These are phyloP conservation scores for Globisporangium cederbergense DNA, from an alignment of 352 stramenopile species.

Conservation along the genomic window DNA sequence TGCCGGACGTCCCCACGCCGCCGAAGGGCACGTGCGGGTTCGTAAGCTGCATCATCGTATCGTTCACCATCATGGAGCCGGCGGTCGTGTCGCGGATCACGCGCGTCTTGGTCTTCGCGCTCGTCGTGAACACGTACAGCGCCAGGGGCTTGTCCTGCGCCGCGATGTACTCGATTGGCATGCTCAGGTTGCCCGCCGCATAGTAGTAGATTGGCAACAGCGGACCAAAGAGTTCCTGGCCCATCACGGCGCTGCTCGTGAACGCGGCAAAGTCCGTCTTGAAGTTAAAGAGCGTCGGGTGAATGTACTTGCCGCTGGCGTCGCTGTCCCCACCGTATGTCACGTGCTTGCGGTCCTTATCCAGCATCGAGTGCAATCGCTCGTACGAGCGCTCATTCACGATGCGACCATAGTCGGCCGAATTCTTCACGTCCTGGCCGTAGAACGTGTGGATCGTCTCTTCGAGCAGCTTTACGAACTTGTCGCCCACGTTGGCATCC, in stretches of 20 bases:
- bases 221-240: conserved; percentile 96
- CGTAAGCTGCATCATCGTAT: conserved; percentile 71
- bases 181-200: conserved; percentile 28
- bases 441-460: conserved; percentile 53
- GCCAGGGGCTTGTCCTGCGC: conserved; percentile 73
- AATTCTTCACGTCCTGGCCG: conserved; percentile 42
- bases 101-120: conserved; percentile 35
- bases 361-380: conserved; percentile 35
- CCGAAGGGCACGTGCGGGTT: conserved; percentile 78
- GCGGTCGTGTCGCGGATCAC: conserved; percentile 48
- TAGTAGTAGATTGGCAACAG: conserved; percentile 92
- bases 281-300: conserved; percentile 88
- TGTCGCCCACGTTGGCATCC: conserved; percentile 64
- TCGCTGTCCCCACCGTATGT: conserved; percentile 60
- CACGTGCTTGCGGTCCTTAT: conserved; percentile 54
- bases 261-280: conserved; percentile 58
- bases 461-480: conserved; percentile 47
- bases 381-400: conserved; percentile 16
- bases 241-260: conserved; percentile 61
- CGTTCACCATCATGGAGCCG: conserved; percentile 74
- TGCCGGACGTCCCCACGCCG: conserved; percentile 75
- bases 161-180: conserved; percentile 35
- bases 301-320: conserved; percentile 70
- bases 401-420: conserved; percentile 41
- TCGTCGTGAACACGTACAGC: conserved; percentile 80